These are phyloP conservation scores for Amborella trichopoda DNA, from an alignment of 164 flowering plant genomes.

Conservation along the genomic window DNA sequence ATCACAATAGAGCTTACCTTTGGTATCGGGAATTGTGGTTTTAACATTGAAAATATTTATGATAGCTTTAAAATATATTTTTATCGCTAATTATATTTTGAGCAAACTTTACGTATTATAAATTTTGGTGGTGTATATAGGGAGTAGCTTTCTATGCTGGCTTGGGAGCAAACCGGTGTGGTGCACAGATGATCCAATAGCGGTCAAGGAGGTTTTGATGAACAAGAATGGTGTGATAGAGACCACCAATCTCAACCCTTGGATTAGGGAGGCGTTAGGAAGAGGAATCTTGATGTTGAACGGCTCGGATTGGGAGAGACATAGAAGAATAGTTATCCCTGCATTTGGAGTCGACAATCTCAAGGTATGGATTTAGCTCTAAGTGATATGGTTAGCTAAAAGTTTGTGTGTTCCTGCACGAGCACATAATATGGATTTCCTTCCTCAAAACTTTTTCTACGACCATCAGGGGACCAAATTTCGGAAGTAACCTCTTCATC, in stretches of 20 bases:
- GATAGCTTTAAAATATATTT: too few relatives aligned
- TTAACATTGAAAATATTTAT: too few relatives aligned
- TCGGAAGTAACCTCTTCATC: too few relatives aligned
- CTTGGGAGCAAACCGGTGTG: neutral
- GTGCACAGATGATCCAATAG: neutral
- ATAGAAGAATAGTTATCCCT: neutral
- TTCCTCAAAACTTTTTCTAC: too few relatives aligned
- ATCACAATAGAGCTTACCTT: too few relatives aligned
- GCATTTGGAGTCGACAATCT: slow-evolving; percentile 2
- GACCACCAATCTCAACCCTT: neutral
- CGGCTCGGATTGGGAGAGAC: neutral
- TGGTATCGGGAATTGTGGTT: too few relatives aligned
- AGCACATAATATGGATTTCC: too few relatives aligned
- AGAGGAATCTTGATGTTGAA: neutral
- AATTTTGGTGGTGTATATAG: neutral
- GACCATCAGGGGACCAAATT: too few relatives aligned
- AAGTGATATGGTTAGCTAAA: too few relatives aligned
- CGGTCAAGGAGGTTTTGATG: slow-evolving; percentile 2
- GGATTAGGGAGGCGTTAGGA: neutral
- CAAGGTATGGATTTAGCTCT: neutral
- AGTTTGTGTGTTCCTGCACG: too few relatives aligned
- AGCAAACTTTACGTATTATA: too few relatives aligned
- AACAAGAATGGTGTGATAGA: slow-evolving; percentile 1
- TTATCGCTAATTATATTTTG: too few relatives aligned
- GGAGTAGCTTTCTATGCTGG: slow-evolving; percentile 3